Conservation (phyloP, 192 early-diverging fungal genomes). For the Podila minutissima region DNA sequence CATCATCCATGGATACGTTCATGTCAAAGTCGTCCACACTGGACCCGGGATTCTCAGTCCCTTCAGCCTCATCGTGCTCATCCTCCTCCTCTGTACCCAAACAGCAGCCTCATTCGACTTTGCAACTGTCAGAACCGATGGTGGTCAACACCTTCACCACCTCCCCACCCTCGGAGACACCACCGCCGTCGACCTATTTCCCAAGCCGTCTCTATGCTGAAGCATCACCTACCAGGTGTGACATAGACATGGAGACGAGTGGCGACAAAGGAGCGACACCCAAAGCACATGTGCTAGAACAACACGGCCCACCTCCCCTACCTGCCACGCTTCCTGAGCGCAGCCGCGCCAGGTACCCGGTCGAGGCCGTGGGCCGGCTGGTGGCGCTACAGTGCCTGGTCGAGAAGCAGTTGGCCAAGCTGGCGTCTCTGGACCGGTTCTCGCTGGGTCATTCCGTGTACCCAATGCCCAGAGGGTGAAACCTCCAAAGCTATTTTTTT, state of each 20-base stretch:
- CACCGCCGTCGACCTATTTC: too few species aligned
- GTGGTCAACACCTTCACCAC: too few species aligned
- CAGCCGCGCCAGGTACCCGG: not conserved
- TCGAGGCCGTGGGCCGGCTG: not conserved
- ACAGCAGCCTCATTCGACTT: not conserved
- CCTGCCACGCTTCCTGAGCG: not conserved
- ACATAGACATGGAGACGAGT: too few species aligned
- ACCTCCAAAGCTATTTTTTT: too few species aligned
- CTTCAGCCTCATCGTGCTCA: not conserved
- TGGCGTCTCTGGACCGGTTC: conserved; percentile 12
- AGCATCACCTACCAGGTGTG: too few species aligned
- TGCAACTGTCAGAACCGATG: not conserved
- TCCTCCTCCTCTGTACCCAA: not conserved
- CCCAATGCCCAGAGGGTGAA: not conserved
- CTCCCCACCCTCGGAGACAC: too few species aligned
- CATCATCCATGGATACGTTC: too few species aligned
- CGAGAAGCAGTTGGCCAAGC: conserved; percentile 5
- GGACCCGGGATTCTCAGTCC: too few species aligned
- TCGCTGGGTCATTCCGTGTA: not conserved
- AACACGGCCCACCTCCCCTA: not conserved
- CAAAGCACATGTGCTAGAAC: not conserved
- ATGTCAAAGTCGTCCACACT: too few species aligned
- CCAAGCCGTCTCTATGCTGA: too few species aligned
- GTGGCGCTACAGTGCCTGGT: conserved; percentile 22
- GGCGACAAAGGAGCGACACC: too few species aligned